Percentiles rank a stretch among this genome's conserved stretches.
These are phyloP conservation scores for Pilasporangium apinafurcum DNA, from an alignment of 352 stramenopile species.

Conservation along the genomic window DNA sequence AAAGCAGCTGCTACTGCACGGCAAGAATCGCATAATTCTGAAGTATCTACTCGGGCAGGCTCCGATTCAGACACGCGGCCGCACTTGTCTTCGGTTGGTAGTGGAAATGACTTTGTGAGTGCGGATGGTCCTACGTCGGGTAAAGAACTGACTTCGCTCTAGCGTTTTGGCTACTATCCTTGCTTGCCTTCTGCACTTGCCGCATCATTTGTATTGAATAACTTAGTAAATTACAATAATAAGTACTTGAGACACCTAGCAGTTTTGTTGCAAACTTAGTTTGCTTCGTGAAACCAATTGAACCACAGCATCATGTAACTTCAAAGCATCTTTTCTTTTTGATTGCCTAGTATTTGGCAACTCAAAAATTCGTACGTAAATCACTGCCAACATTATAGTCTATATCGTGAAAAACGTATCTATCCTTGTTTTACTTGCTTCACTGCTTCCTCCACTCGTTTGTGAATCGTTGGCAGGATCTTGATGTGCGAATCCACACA, in stretches of 20 bases:
- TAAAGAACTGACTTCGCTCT: constrained; percentile 17
- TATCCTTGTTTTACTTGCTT: constrained; percentile 62
- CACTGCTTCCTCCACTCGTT: constrained; percentile 68
- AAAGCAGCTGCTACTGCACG: constrained; percentile 9
- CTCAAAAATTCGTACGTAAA: too few species aligned
- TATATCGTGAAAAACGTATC: neutral
- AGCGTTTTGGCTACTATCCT: constrained; percentile 1
- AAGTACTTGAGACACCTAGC: too few species aligned
- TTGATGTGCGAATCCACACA: constrained; percentile 76
- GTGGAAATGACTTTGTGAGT: constrained; percentile 27
- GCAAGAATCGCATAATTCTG: constrained; percentile 5
- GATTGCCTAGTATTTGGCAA: too few species aligned
- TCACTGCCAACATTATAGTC: too few species aligned
- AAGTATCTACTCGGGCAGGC: constrained; percentile 5
- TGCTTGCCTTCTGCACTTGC: neutral
- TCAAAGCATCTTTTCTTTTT: too few species aligned
- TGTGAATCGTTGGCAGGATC: constrained; percentile 64
- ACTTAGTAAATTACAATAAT: too few species aligned
- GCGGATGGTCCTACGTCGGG: constrained; percentile 8
- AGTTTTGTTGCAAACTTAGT: too few species aligned
- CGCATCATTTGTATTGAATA: neutral
- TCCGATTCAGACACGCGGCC: too few species aligned
- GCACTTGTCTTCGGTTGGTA: constrained; percentile 35
- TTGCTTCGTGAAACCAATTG: too few species aligned
- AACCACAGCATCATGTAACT: too few species aligned